Conservation (phyloP, 2,329 filamentous ascomycete species). For the Parascedosporium putredinis region DNA sequence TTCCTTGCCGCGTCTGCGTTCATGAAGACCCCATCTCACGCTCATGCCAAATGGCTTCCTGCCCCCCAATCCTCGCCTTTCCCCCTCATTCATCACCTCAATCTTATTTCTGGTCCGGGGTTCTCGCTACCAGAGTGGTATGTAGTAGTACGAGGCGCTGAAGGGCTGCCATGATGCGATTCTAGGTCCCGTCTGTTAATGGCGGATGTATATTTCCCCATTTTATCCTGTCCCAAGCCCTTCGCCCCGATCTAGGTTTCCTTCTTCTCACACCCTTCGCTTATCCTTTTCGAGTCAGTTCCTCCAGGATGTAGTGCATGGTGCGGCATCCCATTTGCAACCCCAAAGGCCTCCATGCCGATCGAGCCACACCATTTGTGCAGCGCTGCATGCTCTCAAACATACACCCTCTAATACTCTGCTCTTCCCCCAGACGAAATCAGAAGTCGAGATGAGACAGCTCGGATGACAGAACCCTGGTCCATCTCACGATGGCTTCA, state of each 20-base stretch:
- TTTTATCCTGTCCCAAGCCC: background rate
- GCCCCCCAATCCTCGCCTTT: background rate
- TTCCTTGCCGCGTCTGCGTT: too few relatives aligned
- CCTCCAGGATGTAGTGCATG: background rate
- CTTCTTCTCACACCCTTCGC: background rate
- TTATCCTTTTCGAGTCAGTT: background rate
- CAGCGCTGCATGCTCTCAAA: too few relatives aligned
- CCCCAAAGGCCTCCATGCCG: background rate
- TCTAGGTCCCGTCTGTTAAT: background rate
- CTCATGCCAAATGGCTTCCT: background rate
- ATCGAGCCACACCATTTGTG: background rate
- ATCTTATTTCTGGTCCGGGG: background rate
- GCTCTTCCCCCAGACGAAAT: too few relatives aligned
- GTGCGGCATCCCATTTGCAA: background rate
- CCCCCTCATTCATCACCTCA: background rate
- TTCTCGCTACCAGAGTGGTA: background rate
- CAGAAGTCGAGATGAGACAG: too few relatives aligned
- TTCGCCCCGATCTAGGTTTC: background rate
- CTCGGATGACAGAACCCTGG: too few relatives aligned
- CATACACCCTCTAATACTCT: too few relatives aligned
- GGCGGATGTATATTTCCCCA: constrained; percentile 6
- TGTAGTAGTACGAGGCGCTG: background rate
- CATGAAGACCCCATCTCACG: too few relatives aligned
- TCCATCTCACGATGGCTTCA: too few relatives aligned
- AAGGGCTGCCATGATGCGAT: background rate